Evolutionary conservation across 768 basidiomycete genomes (phyloP).

Genomic region (Podaxis sp.): DNA sequence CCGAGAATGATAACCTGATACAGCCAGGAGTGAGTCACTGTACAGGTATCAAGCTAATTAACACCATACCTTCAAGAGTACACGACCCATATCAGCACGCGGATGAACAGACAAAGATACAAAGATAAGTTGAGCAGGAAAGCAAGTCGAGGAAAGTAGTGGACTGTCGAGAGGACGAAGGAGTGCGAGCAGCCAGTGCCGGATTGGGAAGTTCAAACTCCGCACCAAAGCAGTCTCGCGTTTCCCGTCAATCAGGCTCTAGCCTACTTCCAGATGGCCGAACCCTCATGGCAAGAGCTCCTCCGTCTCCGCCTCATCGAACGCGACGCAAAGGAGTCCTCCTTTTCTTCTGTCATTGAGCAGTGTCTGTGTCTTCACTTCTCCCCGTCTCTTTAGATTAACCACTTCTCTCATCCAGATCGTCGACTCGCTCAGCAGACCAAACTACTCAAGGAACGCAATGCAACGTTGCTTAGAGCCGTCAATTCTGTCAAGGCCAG

Average conservation of each 20-base stretch:
- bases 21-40: slow-evolving; percentile 7
- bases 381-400: slow-evolving; percentile 19
- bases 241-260: slow-evolving; percentile 12
- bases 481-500: slow-evolving; percentile 71
- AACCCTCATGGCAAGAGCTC: slow-evolving; percentile 83
- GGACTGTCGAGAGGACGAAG: slow-evolving; percentile 17
- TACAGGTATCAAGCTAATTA: not conserved
- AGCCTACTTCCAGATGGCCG: slow-evolving; percentile 55
- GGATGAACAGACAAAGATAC: slow-evolving; percentile 21
- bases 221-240: slow-evolving; percentile 23
- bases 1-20: slow-evolving; percentile 96
- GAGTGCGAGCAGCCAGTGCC: slow-evolving; percentile 23
- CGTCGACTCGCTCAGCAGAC: slow-evolving; percentile 91
- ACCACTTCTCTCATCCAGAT: slow-evolving; percentile 48
- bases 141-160: slow-evolving; percentile 16
- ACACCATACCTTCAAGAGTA: slow-evolving; percentile 72
- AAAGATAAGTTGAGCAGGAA: slow-evolving; percentile 20
- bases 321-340: slow-evolving; percentile 79
- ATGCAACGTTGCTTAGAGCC: slow-evolving; percentile 83
- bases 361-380: slow-evolving; percentile 65
- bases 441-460: slow-evolving; percentile 88
- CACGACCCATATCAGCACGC: slow-evolving; percentile 66
- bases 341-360: slow-evolving; percentile 84
- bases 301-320: slow-evolving; percentile 77
- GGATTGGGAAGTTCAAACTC: slow-evolving; percentile 42